These are phyloP conservation scores for Coniochaeta ligniaria DNA, from an alignment of 2,329 filamentous ascomycete species.

Conservation along the genomic window DNA sequence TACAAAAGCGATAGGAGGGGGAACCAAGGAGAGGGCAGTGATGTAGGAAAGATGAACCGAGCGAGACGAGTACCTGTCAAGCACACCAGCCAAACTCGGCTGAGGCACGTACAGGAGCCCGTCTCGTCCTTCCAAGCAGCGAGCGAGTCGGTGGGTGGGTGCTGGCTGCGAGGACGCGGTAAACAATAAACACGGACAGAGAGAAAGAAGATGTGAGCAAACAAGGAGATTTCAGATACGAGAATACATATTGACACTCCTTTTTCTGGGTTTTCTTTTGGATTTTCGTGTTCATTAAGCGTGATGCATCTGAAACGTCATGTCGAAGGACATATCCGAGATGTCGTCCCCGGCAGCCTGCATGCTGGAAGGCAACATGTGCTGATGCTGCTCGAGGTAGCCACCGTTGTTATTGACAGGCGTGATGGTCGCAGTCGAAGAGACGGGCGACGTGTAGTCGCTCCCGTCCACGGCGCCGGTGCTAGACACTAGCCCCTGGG, in stretches of 20 bases:
- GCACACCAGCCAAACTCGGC: background rate
- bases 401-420: background rate
- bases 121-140: background rate
- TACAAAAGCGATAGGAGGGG: background rate
- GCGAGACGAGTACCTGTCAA: background rate
- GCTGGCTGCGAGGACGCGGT: background rate
- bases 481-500: background rate
- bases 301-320: background rate
- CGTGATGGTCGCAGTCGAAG: slow-evolving; percentile 17
- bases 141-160: background rate
- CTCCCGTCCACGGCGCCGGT: slow-evolving; percentile 11
- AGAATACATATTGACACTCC: no score
- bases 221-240: background rate
- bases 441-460: slow-evolving; percentile 16
- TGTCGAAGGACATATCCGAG: background rate
- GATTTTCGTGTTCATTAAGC: background rate
- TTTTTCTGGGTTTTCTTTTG: background rate
- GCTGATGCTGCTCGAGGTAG: background rate
- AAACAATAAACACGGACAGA: background rate
- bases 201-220: background rate
- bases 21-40: background rate
- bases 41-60: background rate
- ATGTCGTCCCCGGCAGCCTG: background rate
- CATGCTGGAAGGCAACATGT: background rate
- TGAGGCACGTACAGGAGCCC: background rate